These are phyloP conservation scores for Anacardium occidentale DNA, from an alignment of 345 rosid species.

Conservation along the genomic window DNA sequence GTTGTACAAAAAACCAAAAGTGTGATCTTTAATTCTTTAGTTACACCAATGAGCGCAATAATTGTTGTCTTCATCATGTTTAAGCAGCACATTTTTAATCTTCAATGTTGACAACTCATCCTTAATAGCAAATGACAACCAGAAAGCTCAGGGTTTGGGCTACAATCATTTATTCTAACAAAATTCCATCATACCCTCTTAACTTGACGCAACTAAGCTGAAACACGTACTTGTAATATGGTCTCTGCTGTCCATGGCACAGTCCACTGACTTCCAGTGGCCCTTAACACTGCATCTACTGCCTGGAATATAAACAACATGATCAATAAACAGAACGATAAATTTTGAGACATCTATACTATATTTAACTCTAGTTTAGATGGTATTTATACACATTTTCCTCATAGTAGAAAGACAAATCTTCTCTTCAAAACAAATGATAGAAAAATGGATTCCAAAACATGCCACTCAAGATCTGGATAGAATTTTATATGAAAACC, in stretches of 20 bases:
- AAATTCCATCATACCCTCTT: neutral
- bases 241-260: slow-evolving; percentile 98
- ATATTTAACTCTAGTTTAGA: neutral
- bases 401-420: slow-evolving; percentile 1
- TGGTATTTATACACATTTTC: neutral
- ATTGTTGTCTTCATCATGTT: neutral
- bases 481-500: too few species aligned
- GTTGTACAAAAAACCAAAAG: too few species aligned
- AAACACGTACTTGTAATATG: slow-evolving; percentile 67
- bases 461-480: too few species aligned
- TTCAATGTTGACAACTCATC: neutral
- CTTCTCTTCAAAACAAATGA: slow-evolving; percentile 4
- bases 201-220: slow-evolving; percentile 6
- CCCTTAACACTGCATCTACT: slow-evolving; percentile 55
- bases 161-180: too few species aligned
- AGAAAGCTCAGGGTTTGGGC: neutral
- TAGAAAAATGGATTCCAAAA: too few species aligned
- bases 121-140: neutral
- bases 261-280: slow-evolving; percentile 78
- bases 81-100: neutral
- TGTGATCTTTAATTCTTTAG: too few species aligned
- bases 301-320: slow-evolving; percentile 50
- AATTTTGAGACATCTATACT: neutral
- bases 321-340: neutral
- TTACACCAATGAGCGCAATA: too few species aligned